Percentiles rank a stretch among this genome's conserved stretches.
Conservation (phyloP, 2,329 filamentous ascomycete species). For the Microdochium trichocladiopsis region DNA sequence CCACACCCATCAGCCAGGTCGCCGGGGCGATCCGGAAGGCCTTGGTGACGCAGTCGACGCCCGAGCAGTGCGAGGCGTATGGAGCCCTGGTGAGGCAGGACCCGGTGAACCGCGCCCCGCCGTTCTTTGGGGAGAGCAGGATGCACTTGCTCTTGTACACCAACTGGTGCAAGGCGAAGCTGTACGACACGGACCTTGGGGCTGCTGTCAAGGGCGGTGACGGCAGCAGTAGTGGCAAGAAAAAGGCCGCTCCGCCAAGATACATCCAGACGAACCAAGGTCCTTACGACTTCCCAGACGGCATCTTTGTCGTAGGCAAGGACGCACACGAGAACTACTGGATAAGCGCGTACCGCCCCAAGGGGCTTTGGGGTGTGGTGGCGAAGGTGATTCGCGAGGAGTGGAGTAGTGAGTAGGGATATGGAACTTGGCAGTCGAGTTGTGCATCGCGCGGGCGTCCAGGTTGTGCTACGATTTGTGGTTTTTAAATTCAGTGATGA, state of each 20-base stretch:
- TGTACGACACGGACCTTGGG: conserved; percentile 19
- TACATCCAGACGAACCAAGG: conserved; percentile 18
- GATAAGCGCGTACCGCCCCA: conserved; percentile 15
- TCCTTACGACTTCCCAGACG: conserved; percentile 14
- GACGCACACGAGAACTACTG: conserved; percentile 19
- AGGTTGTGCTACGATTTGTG: no score
- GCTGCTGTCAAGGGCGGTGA: conserved; percentile 7
- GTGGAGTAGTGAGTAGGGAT: no score
- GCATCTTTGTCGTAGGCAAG: conserved; percentile 19
- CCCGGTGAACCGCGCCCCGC: conserved; percentile 13
- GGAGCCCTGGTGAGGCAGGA: conserved; percentile 15
- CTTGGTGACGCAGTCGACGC: conserved; percentile 22
- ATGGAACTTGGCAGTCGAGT: neutral
- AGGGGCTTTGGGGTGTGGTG: conserved; percentile 15
- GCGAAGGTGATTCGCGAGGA: conserved; percentile 4
- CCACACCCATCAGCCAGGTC: conserved; percentile 19
- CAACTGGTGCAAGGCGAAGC: conserved; percentile 22
- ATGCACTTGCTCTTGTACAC: conserved; percentile 23
- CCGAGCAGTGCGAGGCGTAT: conserved; percentile 26
- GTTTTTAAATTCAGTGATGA: no score
- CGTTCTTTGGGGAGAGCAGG: conserved; percentile 20
- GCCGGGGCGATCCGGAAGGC: conserved; percentile 17
- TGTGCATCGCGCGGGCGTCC: neutral
- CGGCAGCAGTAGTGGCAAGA: neutral
- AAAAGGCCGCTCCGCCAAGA: conserved; percentile 7